These are phyloP conservation scores for Prunus fruticosa DNA, from an alignment of 306 rosid species.

Conservation along the genomic window DNA sequence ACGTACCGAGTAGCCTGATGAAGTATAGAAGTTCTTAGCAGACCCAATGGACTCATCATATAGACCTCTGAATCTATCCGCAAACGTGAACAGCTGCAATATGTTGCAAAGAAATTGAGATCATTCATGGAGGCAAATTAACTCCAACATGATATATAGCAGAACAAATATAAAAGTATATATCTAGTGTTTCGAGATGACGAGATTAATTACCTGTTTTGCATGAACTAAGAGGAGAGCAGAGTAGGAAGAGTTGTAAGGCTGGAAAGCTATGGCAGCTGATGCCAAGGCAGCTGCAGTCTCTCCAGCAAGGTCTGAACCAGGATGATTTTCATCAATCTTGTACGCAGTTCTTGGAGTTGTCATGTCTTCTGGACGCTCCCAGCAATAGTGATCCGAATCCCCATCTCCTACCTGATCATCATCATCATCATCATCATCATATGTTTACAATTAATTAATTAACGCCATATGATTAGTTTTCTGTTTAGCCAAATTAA, in stretches of 20 bases:
- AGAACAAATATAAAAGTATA: too few relatives aligned
- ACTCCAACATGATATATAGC: not conserved
- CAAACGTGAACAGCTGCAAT: conserved; percentile 77
- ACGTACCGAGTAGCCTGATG: conserved; percentile 79
- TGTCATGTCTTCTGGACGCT: conserved; percentile 86
- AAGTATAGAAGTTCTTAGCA: conserved; percentile 62
- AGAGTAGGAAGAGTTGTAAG: conserved; percentile 81
- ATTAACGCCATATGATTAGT: not conserved
- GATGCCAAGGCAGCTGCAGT: conserved; percentile 94
- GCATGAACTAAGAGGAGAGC: conserved; percentile 64
- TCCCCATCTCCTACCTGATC: conserved; percentile 82
- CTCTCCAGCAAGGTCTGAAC: conserved; percentile 89
- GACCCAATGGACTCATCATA: conserved; percentile 55
- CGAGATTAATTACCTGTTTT: conserved; percentile 45
- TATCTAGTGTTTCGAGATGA: not conserved
- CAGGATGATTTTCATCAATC: conserved; percentile 73
- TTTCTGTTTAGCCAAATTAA: not conserved
- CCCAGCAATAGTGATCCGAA: conserved; percentile 91
- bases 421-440: not conserved
- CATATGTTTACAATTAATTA: not conserved
- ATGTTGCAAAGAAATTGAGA: not conserved
- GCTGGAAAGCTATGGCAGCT: conserved; percentile 70
- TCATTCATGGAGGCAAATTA: not conserved
- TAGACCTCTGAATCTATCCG: conserved; percentile 68
- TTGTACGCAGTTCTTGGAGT: conserved; percentile 71